Evolutionary conservation across 176 grass and related monocot genomes (phyloP), one percentile per base, ranked within the genome.

Genomic region (Hyparrhenia diplandra): DNA sequence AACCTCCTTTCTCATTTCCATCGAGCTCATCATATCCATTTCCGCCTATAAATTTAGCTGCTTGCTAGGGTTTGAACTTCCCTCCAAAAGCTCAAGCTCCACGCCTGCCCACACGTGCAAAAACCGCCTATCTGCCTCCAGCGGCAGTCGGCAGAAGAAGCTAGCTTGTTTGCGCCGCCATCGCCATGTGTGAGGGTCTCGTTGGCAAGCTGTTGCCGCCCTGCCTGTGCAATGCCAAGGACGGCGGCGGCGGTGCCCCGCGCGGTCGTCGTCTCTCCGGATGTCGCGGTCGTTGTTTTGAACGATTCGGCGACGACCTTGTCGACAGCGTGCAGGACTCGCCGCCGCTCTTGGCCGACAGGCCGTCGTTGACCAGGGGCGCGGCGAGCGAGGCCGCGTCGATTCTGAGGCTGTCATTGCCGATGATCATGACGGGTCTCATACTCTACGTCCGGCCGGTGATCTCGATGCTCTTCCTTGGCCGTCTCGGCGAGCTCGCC

Each of bases 391-490:
- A 93, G 76, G 66, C 71, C 1, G 47, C 18, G 8, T 16, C 64
- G 21, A 78, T 83, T 67, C 27, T 99, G 21, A 42, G 68, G 2
- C 72, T 95, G 35, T 85, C 90, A 55, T 58, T 93, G 55, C 96
- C 96, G 24, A 99, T 99, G 96, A 86, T 91, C 40, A 74, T 99
- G 40, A 99, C 93, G 28, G 93, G 92, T 2, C 87, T 99, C 32
- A 86, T 99, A 39, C 70, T 99, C 46, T 99, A 95, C 64, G 80
- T 89, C 41, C 88, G 96, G 2, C 92, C 96, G 24, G 93, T 95
- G 89, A 91, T 99, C n/a, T 99, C 96, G 40, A 99, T 99, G 96
- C 82, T 99, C 2, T 99, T 99, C 49, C 91, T 99, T 1, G 96
- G 96, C 67, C 72, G 75, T 67, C 85, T 99, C 35, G 93, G 96